Conservation (phyloP, 2,329 filamentous ascomycete species). For the Elsinoe necatrix region DNA sequence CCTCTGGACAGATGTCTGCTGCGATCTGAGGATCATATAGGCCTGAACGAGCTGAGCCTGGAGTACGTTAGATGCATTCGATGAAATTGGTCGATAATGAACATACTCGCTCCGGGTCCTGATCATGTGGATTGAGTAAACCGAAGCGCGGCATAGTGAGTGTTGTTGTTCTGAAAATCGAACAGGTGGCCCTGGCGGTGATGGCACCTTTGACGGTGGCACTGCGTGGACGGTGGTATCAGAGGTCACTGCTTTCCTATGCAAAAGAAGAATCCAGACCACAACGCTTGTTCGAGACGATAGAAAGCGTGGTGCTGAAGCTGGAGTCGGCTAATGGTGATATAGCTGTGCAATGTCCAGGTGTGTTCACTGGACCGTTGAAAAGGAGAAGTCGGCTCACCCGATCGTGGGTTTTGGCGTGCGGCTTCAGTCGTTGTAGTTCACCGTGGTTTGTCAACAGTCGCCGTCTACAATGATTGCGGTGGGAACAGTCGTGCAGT, state of each 20-base stretch:
- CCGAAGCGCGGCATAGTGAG: constrained; percentile 14
- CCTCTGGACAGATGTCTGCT: constrained; percentile 34
- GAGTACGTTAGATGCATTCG: neutral
- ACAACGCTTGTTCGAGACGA: neutral
- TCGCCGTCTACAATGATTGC: neutral
- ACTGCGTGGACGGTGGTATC: neutral
- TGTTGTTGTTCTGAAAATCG: neutral
- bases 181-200: neutral
- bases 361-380: constrained; percentile 1
- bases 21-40: constrained; percentile 34
- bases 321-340: neutral
- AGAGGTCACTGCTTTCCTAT: neutral
- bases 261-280: neutral
- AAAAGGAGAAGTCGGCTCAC: constrained; percentile 8
- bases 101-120: constrained; percentile 14
- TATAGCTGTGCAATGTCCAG: constrained; percentile 3
- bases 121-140: constrained; percentile 9
- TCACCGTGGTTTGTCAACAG: neutral
- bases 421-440: neutral
- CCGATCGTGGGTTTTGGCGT: neutral
- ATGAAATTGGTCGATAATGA: neutral
- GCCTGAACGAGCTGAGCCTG: constrained; percentile 27
- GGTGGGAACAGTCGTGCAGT: constrained; percentile 7
- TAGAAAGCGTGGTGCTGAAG: neutral
- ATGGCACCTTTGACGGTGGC: neutral